Base-by-base conservation (phyloP, 2,329 filamentous ascomycete species). In the Colletotrichum spaethianum region DNA sequence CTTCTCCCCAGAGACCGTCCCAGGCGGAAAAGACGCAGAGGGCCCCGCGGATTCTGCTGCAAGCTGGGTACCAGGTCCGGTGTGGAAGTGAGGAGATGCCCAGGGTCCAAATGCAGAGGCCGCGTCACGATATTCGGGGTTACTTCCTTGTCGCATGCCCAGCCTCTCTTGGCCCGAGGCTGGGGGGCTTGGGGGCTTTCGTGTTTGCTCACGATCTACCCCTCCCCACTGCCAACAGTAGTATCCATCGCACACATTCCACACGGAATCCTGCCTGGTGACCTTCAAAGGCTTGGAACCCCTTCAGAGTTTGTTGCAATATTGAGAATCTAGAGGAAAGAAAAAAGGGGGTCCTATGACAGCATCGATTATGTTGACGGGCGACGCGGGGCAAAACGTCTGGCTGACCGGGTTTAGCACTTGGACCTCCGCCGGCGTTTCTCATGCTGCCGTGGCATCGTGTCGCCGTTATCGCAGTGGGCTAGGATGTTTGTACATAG, bases 391-490 rank as follows among this genome's bases (percentile, higher is more conserved):
- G 7, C 46, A 16, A 23, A 40, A 40, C 56, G 20, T 50, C 57
- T 63, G 64, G 38, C 42, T 50, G 56, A 36, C 50, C 31, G 42
- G 60, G 14, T 23, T 62, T 38, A 26, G 31, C 14, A 38, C 33
- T 42, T 42, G n/a, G 42, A 4, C 53, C 16, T 26, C 23, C 59
- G 40, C n/a, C 44, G 42, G 28, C 28, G n/a, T 59, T 26, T 9
- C 36, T 48, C 26, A 18, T 46, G 61, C 62, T 36, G 44, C 61
- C 62, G 38, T 42, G 26, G 26, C 38, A 55, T 55, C 62, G 38
- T 38, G 44, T 36, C 52, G 69, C 59, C 65, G 65, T 64, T 60
- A 60, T 64, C 59, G 65, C 65, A 64, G 69, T 40, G 46, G 5
- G 18, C 40, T 31, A 46, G 36, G 36, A 46, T 46, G 52, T 57